These are phyloP conservation scores for Candida glucosophila DNA, from an alignment of 1,139 yeast genomes.

Conservation along the genomic window DNA sequence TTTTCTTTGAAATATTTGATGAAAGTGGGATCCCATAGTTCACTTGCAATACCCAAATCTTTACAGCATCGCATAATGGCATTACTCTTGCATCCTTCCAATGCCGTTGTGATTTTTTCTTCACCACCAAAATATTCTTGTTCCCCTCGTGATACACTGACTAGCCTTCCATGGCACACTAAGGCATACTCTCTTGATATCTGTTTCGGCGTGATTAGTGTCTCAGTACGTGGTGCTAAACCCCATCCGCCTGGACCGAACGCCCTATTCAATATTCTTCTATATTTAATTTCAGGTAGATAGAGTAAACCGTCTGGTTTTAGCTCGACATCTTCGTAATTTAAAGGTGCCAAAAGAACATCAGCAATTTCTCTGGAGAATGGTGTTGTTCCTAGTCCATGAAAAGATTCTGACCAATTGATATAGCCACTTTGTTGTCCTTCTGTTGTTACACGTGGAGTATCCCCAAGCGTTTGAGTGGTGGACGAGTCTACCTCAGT, in stretches of 20 bases:
- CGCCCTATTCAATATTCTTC: slow-evolving; percentile 78
- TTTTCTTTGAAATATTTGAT: slow-evolving; percentile 71
- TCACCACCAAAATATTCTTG: slow-evolving; percentile 82
- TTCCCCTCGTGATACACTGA: slow-evolving; percentile 91
- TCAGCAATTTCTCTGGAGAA: slow-evolving; percentile 56
- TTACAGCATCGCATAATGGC: slow-evolving; percentile 98
- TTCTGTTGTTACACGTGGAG: slow-evolving; percentile 7
- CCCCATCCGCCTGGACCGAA: slow-evolving; percentile 99
- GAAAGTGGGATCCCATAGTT: slow-evolving; percentile 92
- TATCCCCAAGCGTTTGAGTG: slow-evolving; percentile 14
- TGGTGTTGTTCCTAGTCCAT: slow-evolving; percentile 74
- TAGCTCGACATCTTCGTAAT: slow-evolving; percentile 72
- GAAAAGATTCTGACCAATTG: slow-evolving; percentile 72
- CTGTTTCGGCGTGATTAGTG: slow-evolving; percentile 55
- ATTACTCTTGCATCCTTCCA: slow-evolving; percentile 94
- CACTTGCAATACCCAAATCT: slow-evolving; percentile 93
- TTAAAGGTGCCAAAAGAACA: slow-evolving; percentile 51
- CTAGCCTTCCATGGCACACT: slow-evolving; percentile 79
- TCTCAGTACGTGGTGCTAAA: slow-evolving; percentile 84
- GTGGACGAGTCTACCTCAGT: too few relatives aligned
- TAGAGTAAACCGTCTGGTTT: slow-evolving; percentile 92
- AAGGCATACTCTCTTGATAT: slow-evolving; percentile 84
- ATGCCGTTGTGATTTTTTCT: slow-evolving; percentile 86
- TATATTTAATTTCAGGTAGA: slow-evolving; percentile 88
- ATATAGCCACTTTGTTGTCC: slow-evolving; percentile 13